phyloP scores from a whole-genome alignment of 2,329 filamentous ascomycete genomes.

The Colletotrichum sp. region DNA sequence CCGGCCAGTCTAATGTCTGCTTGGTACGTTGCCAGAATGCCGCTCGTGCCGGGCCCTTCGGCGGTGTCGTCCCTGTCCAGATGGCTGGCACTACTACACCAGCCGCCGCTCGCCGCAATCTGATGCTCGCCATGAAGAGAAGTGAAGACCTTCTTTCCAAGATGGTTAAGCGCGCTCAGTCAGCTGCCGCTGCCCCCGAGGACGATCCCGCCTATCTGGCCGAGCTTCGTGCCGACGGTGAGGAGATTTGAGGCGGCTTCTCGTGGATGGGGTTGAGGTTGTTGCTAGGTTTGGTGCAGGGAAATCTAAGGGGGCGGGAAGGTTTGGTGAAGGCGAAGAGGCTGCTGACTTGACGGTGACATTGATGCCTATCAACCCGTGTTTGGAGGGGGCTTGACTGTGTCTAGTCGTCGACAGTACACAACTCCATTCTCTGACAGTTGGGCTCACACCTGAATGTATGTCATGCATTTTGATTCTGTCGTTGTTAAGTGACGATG shows the following conservation, averaged over 20 bases:
- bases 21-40: constrained; percentile 67
- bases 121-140: constrained; percentile 29
- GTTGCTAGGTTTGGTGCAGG: not conserved
- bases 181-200: constrained; percentile 13
- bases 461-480: not conserved
- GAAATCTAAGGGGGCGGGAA: not conserved
- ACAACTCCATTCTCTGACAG: constrained; percentile 10
- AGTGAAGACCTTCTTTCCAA: constrained; percentile 21
- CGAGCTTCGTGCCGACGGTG: constrained; percentile 22
- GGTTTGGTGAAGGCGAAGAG: not conserved
- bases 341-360: constrained; percentile 7
- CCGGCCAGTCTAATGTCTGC: constrained; percentile 63
- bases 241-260: constrained; percentile 20
- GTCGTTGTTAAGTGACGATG: too few relatives aligned
- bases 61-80: constrained; percentile 63
- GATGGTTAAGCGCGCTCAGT: constrained; percentile 25
- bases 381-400: constrained; percentile 4
- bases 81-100: constrained; percentile 33
- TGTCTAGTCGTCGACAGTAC: constrained; percentile 9
- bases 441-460: not conserved
- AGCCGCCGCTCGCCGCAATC: constrained; percentile 25
- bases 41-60: constrained; percentile 65
- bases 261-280: not conserved
- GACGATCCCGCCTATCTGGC: constrained; percentile 21
- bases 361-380: not conserved